Base-by-base conservation (phyloP, 2,329 filamentous ascomycete genomes). In the Alternaria longipes region DNA sequence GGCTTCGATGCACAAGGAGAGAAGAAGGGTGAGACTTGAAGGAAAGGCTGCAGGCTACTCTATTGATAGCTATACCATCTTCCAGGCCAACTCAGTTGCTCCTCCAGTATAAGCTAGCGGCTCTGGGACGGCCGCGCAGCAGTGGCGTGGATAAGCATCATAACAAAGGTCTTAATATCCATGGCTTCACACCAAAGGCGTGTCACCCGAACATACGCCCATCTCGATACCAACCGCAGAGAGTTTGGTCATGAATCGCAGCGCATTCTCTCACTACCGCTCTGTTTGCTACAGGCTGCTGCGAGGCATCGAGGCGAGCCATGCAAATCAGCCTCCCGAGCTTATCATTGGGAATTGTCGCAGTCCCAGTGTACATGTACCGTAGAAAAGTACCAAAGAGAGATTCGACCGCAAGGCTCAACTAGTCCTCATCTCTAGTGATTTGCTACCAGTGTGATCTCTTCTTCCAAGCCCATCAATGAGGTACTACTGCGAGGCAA, bases 1-100 rank as follows among this genome's bases (percentile, higher is more conserved):
- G 94, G 94, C 0, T 93, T 98, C 65, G 91, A 96, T 77, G 81
- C 87, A 1, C 91, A 96, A 9, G 92, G 90, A 3, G 91, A 94
- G 63, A 85, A 84, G 70, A 85, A 84, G 68, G 73, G 63, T 32
- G 72, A 75, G 56, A 74, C 70, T 49, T 77, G 73, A 74, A 64
- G 22, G n/a, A 18, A 5, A 30, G 2, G 6, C 41, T 11, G 28
- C 47, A 26, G 24, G 36, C 28, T 40, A 12, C 51, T 51, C 24
- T 22, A 38, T 24, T 5, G 14, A 50, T 50, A 50, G 30, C 46
- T 36, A 50, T 24, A 26, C 32, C 1, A 50, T 24, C 20, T 26
- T 14, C 32, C 46, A 12, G 18, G 20, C 46, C 3, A 36, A 50
- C 22, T 9, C 30, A 50, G 20, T 30, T 26, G 32, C 32, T 50